Evolutionary conservation across 352 stramenopile species (phyloP).

Genomic region (Thraustotheca clavata): DNA sequence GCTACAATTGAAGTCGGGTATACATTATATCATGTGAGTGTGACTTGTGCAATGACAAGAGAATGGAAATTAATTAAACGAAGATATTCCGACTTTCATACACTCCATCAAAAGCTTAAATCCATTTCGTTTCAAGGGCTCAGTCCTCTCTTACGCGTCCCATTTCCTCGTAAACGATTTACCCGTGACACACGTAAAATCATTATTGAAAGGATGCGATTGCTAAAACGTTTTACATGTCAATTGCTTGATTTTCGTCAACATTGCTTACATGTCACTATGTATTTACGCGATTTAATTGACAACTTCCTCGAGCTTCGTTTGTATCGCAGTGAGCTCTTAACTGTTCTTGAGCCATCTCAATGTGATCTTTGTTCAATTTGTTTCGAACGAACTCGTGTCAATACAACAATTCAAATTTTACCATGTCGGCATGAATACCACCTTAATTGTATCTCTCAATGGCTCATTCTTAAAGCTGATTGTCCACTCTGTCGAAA

Average conservation of each 20-base stretch:
- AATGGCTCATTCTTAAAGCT: not conserved
- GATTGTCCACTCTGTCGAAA: not conserved
- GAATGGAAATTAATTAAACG: not conserved
- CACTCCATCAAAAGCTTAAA: not conserved
- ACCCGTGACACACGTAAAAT: not conserved
- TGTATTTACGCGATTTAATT: not conserved
- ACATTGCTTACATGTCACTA: not conserved
- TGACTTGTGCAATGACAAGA: not conserved
- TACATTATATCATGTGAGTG: not conserved
- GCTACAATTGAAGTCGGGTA: not conserved
- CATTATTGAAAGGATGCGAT: not conserved
- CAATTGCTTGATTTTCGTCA: not conserved
- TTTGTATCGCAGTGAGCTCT: not conserved
- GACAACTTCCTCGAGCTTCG: conserved; percentile 3
- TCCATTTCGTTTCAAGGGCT: not conserved
- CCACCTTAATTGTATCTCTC: not conserved
- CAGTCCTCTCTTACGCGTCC: not conserved
- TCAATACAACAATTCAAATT: not conserved
- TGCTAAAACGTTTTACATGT: not conserved
- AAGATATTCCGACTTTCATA: not conserved
- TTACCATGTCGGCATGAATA: not conserved
- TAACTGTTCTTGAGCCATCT: not conserved
- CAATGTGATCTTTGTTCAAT: not conserved
- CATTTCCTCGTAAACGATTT: not conserved
- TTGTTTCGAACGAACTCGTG: not conserved